A percentile compares a stretch with the other conserved stretches of the same genome.
phyloP scores from a whole-genome alignment of 2,329 filamentous ascomycete genomes.

The Parascedosporium putredinis region DNA sequence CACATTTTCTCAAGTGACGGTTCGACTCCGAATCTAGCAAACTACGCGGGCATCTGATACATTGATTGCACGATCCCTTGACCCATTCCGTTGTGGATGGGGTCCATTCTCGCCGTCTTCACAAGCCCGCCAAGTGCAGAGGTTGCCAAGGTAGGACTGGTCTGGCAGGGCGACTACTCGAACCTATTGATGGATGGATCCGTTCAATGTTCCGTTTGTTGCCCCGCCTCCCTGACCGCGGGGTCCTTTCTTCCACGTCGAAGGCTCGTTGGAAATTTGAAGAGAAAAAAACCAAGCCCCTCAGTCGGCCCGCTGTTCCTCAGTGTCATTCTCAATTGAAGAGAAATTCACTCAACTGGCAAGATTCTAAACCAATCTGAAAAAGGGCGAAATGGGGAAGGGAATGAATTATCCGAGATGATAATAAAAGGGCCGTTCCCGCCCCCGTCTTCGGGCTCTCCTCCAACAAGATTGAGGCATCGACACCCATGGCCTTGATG shows the following conservation, averaged over 20 bases:
- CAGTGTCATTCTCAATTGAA: background rate
- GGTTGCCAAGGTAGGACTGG: background rate
- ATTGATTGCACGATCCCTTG: too few species aligned
- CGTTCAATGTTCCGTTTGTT: background rate
- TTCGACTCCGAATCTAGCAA: too few species aligned
- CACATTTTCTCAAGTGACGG: too few species aligned
- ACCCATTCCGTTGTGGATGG: too few species aligned
- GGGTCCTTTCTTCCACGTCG: background rate
- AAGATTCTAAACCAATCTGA: background rate
- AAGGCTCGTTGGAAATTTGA: too few species aligned
- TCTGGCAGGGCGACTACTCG: background rate
- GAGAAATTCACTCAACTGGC: background rate
- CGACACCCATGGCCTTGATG: conserved; percentile 21
- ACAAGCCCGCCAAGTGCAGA: too few species aligned
- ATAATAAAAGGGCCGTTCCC: background rate
- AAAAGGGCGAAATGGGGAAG: too few species aligned
- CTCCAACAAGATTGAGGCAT: conserved; percentile 22
- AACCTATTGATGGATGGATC: too few species aligned
- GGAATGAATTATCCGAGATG: background rate
- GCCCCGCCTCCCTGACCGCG: background rate
- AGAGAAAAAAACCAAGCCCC: too few species aligned
- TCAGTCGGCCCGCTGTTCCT: background rate
- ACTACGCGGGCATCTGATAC: too few species aligned
- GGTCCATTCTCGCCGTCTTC: background rate
- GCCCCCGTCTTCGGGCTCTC: background rate